Conservation (phyloP, 1,139 yeast genomes). For the Protomyces gravidus region DNA sequence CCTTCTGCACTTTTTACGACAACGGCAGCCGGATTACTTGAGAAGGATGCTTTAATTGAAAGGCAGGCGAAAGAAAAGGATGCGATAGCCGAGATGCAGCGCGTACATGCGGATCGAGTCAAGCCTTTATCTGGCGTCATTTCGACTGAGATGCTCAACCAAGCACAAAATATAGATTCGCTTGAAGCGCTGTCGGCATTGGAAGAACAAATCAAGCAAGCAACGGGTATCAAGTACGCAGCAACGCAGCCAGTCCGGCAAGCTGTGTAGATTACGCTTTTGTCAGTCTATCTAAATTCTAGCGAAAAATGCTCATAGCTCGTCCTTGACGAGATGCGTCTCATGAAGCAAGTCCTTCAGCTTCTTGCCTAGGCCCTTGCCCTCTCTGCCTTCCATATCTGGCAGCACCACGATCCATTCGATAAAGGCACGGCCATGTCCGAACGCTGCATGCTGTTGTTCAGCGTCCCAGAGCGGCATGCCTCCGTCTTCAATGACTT, state of each 20-base stretch:
- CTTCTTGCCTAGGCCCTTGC: neutral
- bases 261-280: neutral
- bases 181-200: neutral
- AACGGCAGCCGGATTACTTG: neutral
- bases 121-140: neutral
- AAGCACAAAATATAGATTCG: neutral
- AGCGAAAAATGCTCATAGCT: too few species aligned
- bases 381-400: neutral
- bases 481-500: constrained; percentile 66
- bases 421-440: constrained; percentile 21
- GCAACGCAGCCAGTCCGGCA: neutral
- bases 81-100: neutral
- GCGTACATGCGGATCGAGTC: neutral
- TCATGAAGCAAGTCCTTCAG: neutral
- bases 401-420: constrained; percentile 27
- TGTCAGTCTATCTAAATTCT: too few species aligned
- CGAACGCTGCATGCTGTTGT: constrained; percentile 8
- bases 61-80: neutral
- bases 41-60: neutral
- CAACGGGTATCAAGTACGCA: neutral
- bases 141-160: neutral
- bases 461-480: constrained; percentile 56
- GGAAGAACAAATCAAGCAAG: neutral
- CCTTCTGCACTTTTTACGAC: neutral
- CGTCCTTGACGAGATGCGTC: neutral